Conservation (phyloP, 1,284 basidiomycete genomes). For the Hemileia vastatrix region DNA sequence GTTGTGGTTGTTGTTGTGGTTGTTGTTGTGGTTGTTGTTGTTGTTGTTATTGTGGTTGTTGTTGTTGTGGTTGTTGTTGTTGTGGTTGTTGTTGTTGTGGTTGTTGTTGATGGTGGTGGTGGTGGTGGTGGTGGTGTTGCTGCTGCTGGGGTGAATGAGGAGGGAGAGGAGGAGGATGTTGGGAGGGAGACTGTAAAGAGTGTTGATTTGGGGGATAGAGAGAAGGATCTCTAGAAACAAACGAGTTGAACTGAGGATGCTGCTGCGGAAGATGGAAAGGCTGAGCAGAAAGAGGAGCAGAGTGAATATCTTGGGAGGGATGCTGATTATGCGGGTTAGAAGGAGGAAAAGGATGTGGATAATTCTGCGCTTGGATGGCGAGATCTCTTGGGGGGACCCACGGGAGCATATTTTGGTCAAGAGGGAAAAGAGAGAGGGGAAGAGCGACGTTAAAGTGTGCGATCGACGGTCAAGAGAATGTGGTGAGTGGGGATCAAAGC, state of each 20-base stretch:
- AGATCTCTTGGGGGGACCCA: conserved; percentile 15
- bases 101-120: neutral
- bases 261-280: neutral
- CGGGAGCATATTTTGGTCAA: conserved; percentile 2
- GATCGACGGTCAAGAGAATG: neutral
- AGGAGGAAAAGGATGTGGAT: conserved; percentile 9
- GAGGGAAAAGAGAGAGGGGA: neutral
- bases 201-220: too few relatives aligned
- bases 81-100: neutral
- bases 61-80: neutral
- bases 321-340: too few relatives aligned
- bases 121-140: neutral
- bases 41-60: neutral
- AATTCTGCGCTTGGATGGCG: conserved; percentile 16
- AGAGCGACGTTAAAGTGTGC: neutral
- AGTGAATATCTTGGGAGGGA: too few relatives aligned
- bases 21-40: neutral
- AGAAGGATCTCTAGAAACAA: too few relatives aligned
- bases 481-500: too few relatives aligned
- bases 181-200: too few relatives aligned
- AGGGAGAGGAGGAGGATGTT: neutral
- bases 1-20: conserved; percentile 1
- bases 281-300: neutral
- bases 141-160: neutral
- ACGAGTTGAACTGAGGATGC: too few relatives aligned